phyloP scores from a whole-genome alignment of 2,329 filamentous ascomycete genomes.

The Colletotrichum somersetense region DNA sequence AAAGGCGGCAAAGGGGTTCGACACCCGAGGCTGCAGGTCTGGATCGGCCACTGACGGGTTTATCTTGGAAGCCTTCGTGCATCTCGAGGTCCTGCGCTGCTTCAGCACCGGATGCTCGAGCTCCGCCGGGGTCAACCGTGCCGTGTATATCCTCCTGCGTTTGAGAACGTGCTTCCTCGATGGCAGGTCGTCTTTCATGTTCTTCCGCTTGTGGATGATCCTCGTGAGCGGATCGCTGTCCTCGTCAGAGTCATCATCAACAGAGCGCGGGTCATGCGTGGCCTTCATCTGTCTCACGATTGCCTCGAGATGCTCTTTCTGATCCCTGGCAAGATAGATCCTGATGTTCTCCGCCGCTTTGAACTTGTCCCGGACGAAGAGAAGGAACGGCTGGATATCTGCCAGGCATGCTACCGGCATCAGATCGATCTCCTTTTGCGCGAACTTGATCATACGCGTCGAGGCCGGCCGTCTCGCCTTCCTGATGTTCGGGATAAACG shows the following conservation, averaged over 20 bases:
- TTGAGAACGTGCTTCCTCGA: background rate
- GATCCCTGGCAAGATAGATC: background rate
- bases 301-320: background rate
- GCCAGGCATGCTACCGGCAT: slow-evolving; percentile 6
- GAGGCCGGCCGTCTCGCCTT: slow-evolving; percentile 17
- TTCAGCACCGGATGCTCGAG: background rate
- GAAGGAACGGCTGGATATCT: background rate
- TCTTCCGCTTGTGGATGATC: slow-evolving; percentile 8
- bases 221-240: background rate
- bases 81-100: background rate
- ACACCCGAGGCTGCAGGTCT: background rate
- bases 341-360: background rate
- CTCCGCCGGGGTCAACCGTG: background rate
- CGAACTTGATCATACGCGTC: slow-evolving; percentile 20
- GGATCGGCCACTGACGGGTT: background rate
- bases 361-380: background rate
- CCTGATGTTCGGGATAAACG: slow-evolving; percentile 16
- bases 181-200: background rate
- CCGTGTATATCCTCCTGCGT: background rate
- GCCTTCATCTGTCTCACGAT: background rate
- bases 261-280: too few relatives aligned
- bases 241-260: background rate
- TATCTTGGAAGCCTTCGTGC: background rate
- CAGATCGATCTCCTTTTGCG: slow-evolving; percentile 29
- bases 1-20: background rate